Base-by-base conservation (phyloP, 1,284 basidiomycete genomes). In the Ustilago sp. region DNA sequence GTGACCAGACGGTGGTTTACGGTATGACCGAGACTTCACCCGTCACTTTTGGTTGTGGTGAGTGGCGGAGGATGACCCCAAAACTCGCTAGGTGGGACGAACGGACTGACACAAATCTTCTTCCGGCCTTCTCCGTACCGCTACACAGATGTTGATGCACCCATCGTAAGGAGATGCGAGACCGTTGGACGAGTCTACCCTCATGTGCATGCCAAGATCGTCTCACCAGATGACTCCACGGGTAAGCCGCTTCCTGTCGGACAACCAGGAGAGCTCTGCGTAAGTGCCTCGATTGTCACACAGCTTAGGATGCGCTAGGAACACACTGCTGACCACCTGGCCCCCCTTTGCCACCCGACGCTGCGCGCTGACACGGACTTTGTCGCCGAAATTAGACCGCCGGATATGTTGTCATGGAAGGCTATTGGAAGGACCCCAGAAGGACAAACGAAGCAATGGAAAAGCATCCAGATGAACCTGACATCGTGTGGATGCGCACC, bases 401-500 rank as follows among this genome's bases (percentile, higher is more conserved):
- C 0, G 93, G 93, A 1, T 94, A 94, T 85, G 79, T 92, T 7
- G 85, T 94, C 13, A 93, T 94, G 86, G 91, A 92, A 83, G 93
- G 93, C 59, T 94, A 94, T 84, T 94, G 93, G 93, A 85, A 89
- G 41, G 91, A 94, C 78, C 88, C 90, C 38, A 89, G 90, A 55
- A 92, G 92, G 81, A 94, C 93, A 0, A 85, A 85, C n/a, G 85
- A 87, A 34, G 91, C 89, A 0, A 91, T 92, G 89, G 88, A 89
- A 65, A 86, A 83, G 8, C 89, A 91, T 62, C 59, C 60, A 31
- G 80, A 81, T 52, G 80, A 77, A 54, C 70, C 73, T 6, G 86
- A 89, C 8, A 90, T 90, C 41, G 89, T 87, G 2, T 94, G 93
- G 93, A 93, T 94, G 91, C 89, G 92, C 83, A 93, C 92, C 0